phyloP scores from a whole-genome alignment of 306 rosid genomes.

The Cicer pinnatifidum region DNA sequence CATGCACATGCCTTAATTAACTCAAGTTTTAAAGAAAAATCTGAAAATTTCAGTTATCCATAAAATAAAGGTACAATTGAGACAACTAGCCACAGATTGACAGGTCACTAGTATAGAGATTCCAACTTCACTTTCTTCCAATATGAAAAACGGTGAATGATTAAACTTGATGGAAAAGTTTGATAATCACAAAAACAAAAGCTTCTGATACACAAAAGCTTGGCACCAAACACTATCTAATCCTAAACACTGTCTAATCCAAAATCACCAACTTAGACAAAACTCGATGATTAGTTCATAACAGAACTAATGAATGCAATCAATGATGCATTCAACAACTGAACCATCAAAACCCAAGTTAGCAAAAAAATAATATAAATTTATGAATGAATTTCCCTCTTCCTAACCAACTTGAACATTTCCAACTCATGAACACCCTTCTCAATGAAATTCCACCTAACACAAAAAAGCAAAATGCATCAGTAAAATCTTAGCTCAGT shows the following conservation, averaged over 20 bases:
- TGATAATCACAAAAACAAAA: slow-evolving; percentile 49
- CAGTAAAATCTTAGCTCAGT: background rate
- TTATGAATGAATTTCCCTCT: slow-evolving; percentile 13
- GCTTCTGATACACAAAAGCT: slow-evolving; percentile 51
- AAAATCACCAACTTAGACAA: slow-evolving; percentile 41
- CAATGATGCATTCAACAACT: slow-evolving; percentile 42
- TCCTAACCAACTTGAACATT: no score
- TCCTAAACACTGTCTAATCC: slow-evolving; percentile 30
- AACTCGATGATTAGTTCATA: slow-evolving; percentile 39
- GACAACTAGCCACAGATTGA: slow-evolving; percentile 39
- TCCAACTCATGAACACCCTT: no score
- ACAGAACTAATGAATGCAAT: slow-evolving; percentile 46
- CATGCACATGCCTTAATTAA: slow-evolving; percentile 42
- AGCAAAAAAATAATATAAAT: slow-evolving; percentile 37
- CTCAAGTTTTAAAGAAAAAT: slow-evolving; percentile 47
- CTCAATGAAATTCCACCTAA: background rate
- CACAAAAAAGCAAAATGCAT: slow-evolving; percentile 5
- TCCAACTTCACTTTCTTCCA: slow-evolving; percentile 33
- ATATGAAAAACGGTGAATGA: slow-evolving; percentile 36
- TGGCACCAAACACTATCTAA: slow-evolving; percentile 40
- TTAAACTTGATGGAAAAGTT: slow-evolving; percentile 47
- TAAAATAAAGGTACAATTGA: slow-evolving; percentile 43
- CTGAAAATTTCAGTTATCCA: slow-evolving; percentile 45
- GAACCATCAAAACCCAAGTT: background rate
- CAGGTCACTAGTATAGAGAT: slow-evolving; percentile 35